phyloP scores from a whole-genome alignment of 164 flowering plant species.

The Stephania yunnanensis region DNA sequence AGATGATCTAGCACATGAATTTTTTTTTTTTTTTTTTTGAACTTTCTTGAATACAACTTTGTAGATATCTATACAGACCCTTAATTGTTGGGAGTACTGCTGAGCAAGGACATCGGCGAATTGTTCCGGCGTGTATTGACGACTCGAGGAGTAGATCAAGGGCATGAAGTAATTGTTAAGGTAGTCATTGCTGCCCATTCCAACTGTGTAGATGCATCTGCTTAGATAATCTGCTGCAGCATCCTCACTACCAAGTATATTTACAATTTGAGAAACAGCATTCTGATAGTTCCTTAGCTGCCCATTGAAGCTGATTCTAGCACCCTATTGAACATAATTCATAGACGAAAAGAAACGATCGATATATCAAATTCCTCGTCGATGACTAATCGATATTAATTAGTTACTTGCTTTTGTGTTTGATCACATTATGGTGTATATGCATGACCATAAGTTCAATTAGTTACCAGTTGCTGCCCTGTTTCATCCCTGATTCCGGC shows the following conservation, averaged over 20 bases:
- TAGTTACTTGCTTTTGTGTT: too few relatives aligned
- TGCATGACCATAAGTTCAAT: background rate
- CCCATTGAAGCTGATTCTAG: conserved; percentile 40
- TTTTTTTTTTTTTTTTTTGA: too few relatives aligned
- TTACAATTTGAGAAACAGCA: conserved; percentile 39
- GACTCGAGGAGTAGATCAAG: conserved; percentile 38
- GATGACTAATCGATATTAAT: too few relatives aligned
- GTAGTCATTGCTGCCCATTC: conserved; percentile 55
- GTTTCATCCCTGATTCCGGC: conserved; percentile 15
- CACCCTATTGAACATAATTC: conserved; percentile 40
- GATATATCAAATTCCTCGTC: too few relatives aligned
- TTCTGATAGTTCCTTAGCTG: conserved; percentile 34
- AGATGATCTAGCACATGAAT: background rate
- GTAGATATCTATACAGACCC: conserved; percentile 21
- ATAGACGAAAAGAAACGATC: too few relatives aligned
- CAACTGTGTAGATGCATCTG: conserved; percentile 11
- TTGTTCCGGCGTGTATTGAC: conserved; percentile 52
- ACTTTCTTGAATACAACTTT: too few relatives aligned
- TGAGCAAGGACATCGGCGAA: conserved; percentile 62
- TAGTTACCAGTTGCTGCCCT: conserved; percentile 49
- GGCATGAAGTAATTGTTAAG: conserved; percentile 63
- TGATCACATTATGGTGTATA: too few relatives aligned
- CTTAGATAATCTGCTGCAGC: conserved; percentile 27
- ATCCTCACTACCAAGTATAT: conserved; percentile 42
- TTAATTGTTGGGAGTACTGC: conserved; percentile 44